These are phyloP conservation scores for Phytophthora fragariaefolia DNA, from an alignment of 352 stramenopile genomes.

Conservation along the genomic window DNA sequence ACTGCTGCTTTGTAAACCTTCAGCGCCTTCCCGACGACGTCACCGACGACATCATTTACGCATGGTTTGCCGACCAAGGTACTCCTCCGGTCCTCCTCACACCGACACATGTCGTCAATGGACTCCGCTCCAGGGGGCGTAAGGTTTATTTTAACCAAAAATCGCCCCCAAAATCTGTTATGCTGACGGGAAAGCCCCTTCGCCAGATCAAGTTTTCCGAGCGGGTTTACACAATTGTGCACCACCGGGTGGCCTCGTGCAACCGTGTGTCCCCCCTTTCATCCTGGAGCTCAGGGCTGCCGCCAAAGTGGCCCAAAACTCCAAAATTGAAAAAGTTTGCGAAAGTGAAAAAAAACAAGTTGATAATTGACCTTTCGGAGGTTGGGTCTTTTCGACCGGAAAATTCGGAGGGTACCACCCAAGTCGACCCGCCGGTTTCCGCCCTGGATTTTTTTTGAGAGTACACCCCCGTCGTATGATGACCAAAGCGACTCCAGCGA, in stretches of 20 bases:
- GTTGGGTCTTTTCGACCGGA: no score
- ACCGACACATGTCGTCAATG: neutral
- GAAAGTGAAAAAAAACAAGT: neutral
- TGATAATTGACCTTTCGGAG: neutral
- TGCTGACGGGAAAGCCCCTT: neutral
- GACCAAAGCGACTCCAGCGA: neutral
- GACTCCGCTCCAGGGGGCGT: neutral
- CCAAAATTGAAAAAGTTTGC: no score
- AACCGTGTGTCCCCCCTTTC: neutral
- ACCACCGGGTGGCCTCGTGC: neutral
- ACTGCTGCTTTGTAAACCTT: conserved; percentile 1
- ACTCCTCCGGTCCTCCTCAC: neutral
- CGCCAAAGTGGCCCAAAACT: no score
- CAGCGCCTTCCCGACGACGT: neutral
- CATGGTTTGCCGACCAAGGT: conserved; percentile 1
- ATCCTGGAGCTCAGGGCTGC: neutral
- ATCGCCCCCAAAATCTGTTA: neutral
- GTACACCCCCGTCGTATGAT: neutral
- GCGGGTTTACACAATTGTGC: neutral
- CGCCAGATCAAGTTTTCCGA: conserved; percentile 1
- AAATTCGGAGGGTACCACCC: no score
- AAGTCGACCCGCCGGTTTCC: neutral
- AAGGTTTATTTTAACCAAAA: conserved; percentile 13
- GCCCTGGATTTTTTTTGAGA: neutral
- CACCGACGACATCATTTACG: neutral